Evolutionary conservation across 768 basidiomycete genomes (phyloP).

Genomic region (Leucocoprinus leucothites): DNA sequence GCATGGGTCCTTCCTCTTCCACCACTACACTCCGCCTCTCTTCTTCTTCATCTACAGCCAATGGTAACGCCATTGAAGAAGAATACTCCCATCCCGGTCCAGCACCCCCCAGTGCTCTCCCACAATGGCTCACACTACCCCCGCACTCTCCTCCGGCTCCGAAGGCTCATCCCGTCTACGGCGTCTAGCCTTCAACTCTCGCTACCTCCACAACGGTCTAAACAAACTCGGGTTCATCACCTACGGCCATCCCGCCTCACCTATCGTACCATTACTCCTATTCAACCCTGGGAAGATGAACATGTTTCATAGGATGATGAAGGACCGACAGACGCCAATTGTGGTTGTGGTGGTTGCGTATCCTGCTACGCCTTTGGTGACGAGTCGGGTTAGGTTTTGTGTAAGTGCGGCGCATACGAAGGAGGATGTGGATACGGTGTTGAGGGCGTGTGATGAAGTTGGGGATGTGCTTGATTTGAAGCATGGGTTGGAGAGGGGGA

Average conservation of each 20-base stretch:
- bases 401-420: slow-evolving; percentile 95
- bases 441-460: slow-evolving; percentile 88
- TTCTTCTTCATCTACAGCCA: slow-evolving; percentile 20
- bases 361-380: slow-evolving; percentile 86
- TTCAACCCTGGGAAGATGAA: slow-evolving; percentile 96
- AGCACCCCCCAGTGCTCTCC: slow-evolving; percentile 60
- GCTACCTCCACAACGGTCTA: slow-evolving; percentile 86
- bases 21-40: slow-evolving; percentile 22
- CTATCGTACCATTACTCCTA: slow-evolving; percentile 88
- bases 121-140: slow-evolving; percentile 78
- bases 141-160: slow-evolving; percentile 69
- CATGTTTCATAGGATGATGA: slow-evolving; percentile 89
- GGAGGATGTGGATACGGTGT: slow-evolving; percentile 85
- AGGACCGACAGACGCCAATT: slow-evolving; percentile 72
- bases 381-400: slow-evolving; percentile 89
- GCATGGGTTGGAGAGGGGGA: slow-evolving; percentile 50
- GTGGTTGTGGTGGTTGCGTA: slow-evolving; percentile 90
- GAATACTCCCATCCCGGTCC: slow-evolving; percentile 60
- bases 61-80: slow-evolving; percentile 29
- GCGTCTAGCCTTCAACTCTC: slow-evolving; percentile 91
- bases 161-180: slow-evolving; percentile 83
- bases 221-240: slow-evolving; percentile 95
- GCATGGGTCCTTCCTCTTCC: slow-evolving; percentile 30
- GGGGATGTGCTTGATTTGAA: slow-evolving; percentile 90
- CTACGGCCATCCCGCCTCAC: slow-evolving; percentile 87